Evolutionary conservation across 2,329 filamentous ascomycete genomes (phyloP).

Genomic region (Plenodomus tracheiphilus): DNA sequence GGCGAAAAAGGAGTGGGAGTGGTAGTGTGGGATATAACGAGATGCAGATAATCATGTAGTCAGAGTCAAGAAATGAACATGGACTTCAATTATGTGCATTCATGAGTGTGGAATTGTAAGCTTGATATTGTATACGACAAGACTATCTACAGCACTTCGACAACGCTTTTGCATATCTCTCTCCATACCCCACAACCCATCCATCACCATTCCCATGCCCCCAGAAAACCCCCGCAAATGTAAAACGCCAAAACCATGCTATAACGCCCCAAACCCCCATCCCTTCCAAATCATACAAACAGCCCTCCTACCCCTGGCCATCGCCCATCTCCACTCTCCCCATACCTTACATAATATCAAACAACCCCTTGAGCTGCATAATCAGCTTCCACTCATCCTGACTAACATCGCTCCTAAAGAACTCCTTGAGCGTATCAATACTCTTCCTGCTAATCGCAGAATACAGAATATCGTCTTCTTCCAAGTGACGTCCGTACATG

Average conservation of each 20-base stretch:
- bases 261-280: not conserved
- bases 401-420: conserved; percentile 82
- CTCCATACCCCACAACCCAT: too few species aligned
- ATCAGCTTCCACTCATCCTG: conserved; percentile 96
- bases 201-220: too few species aligned
- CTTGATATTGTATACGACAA: not conserved
- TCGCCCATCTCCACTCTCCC: not conserved
- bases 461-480: conserved; percentile 88
- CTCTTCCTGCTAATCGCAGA: conserved; percentile 82
- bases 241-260: not conserved
- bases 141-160: not conserved
- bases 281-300: not conserved
- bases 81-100: too few species aligned
- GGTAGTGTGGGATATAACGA: too few species aligned
- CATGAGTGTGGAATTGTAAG: too few species aligned
- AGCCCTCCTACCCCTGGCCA: not conserved
- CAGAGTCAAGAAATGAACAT: too few species aligned
- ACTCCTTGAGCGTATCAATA: conserved; percentile 96
- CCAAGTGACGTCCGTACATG: conserved; percentile 89
- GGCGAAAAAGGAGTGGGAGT: too few species aligned
- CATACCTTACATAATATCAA: conserved; percentile 67
- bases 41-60: too few species aligned
- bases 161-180: not conserved
- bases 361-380: conserved; percentile 91
- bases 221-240: not conserved